Base-by-base conservation (phyloP, 192 early-diverging fungal genomes). In the Spinellus fusiger region DNA sequence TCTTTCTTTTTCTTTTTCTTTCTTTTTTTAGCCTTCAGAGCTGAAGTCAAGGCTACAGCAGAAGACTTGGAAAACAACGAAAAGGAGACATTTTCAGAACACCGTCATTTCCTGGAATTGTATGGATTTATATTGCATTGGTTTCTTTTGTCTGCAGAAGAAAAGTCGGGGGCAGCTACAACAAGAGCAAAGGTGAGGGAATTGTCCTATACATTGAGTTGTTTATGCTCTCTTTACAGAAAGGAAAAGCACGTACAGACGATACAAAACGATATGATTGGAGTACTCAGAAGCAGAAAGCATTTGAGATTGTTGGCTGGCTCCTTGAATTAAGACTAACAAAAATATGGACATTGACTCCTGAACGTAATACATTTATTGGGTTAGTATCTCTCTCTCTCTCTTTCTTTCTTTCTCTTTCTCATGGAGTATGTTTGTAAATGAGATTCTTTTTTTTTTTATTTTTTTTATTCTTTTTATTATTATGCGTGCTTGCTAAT, bases 71-170 rank as follows among this genome's bases (percentile, higher is more conserved):
- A 80, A 1, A 71, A 73, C 15, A 76, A 86, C 35, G 81, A 84
- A n/a, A 85, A 89, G 34, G 87, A 89, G 38, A 81, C 84, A 38
- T 89, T 87, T 64, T 78, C 84, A 10, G 62, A 76, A 15, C 86
- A 93, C 67, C 75, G 80, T 10, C 60, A 73, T 12, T 70, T 81
- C 5, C 73, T 96, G 6, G 90, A 95, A 70, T 78, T 91, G 61
- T 96, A 93, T 58, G 85, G 85, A 4, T 96, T 90, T 60, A 52
- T 93, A 49, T 71, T 93, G 49, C 84, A 89, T 58, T 96, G 94
- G 93, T 72, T 89, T 13, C 71, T 95, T 34, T 78, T 80, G 48
- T 64, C 77, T 6, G 86, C 80, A 48, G 88, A 91, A 68, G 78
- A 82, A 13, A 78, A 78, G 35, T 73, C 72, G 8, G 56, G 70